Base-by-base conservation (phyloP, 805 yeast species). In the Saccharomycopsis oosterbeekiorum region DNA sequence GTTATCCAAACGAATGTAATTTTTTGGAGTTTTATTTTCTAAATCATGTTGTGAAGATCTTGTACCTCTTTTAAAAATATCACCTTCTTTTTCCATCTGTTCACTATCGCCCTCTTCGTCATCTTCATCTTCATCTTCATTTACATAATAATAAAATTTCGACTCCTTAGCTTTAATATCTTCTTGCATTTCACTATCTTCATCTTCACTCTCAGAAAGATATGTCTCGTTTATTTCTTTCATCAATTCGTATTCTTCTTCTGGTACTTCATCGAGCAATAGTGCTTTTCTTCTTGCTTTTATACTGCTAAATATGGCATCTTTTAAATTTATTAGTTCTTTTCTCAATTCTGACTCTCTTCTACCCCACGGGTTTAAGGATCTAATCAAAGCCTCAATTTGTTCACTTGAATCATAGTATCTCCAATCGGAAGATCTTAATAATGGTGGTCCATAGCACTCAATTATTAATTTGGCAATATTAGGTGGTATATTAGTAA, bases 321-420 rank as follows among this genome's bases (percentile, higher is more conserved):
- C 86, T 64, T 80, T 79, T 26, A 84, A 77, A 2, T 73, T 71
- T 8, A 73, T 69, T 53, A 89, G 70, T 67, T 88, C 96, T 66
- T 85, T 86, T 47, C 82, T 74, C 56, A 92, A 76, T 42, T 74
- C 77, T 17, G 83, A 78, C 68, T 91, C 97, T 55, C 96, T 75
- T 58, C 74, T 76, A 2, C 97, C 97, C 80, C 85, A 83, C 3
- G 82, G 84, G 66, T 86, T 84, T 57, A 91, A 74, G 89, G 93
- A 86, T n/a, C 73, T 70, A 9, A 85, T 62, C 29, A 92, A 69
- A 14, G 69, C 69, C 1, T 80, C 81, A 39, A 90, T 71, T 47
- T 86, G 85, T n/a, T 78, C 80, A 0, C 79, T 76, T 1, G 69
- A 74, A 65, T 90, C 96, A 65, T 84, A 81, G 66, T 71, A 88